Evolutionary conservation across 805 yeast genomes (phyloP), one percentile per base, ranked within the genome.

Genomic region (Candida wancherniae): DNA sequence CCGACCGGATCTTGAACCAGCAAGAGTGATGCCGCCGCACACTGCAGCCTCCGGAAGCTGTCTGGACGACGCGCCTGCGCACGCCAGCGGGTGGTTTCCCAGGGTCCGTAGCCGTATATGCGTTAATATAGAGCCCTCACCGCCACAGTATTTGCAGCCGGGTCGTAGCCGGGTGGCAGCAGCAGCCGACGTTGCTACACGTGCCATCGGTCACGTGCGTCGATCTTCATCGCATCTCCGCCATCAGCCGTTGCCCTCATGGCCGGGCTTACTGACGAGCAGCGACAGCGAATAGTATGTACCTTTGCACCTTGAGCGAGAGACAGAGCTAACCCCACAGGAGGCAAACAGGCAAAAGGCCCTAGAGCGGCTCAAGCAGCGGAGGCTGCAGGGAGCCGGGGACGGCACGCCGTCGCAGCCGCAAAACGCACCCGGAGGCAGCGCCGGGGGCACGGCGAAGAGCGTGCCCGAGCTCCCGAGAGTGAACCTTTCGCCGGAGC

Each of bases 271-370:
- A 48, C 59, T 3, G 65, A 58, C 3, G 63, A 59, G 16, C 68
- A 62, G 37, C 40, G 46, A 28, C 40, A 40, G 33, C 41, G 59
- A 40, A 60, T 63, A 16, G 69, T 62, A 60, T 33, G 69, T 61
- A 26, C 15, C 22, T 5, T 4, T 10, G 11, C 11, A 19, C n/a
- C 9, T 17, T 19, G 6, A 10, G n/a, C 13, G 12, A 4, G 8
- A 10, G 15, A 18, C 19, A 11, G 6, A 22, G 26, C 49, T 47
- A 42, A 48, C 48, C 5, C 8, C 3, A 9, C 29, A 77, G 84
- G 84, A 76, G 28, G 78, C 73, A 17, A 81, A 80, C 49, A 62
- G 92, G 39, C 64, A 68, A 25, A 66, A 66, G 32, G 86, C 87
- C 0, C 45, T 79, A 6, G 83, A 77, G 34, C 56, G 80, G 34